A percentile compares a stretch with the other conserved stretches of the same genome.
These are phyloP conservation scores for Xylaria sp. DNA, from an alignment of 2,329 filamentous ascomycete genomes.

Conservation along the genomic window DNA sequence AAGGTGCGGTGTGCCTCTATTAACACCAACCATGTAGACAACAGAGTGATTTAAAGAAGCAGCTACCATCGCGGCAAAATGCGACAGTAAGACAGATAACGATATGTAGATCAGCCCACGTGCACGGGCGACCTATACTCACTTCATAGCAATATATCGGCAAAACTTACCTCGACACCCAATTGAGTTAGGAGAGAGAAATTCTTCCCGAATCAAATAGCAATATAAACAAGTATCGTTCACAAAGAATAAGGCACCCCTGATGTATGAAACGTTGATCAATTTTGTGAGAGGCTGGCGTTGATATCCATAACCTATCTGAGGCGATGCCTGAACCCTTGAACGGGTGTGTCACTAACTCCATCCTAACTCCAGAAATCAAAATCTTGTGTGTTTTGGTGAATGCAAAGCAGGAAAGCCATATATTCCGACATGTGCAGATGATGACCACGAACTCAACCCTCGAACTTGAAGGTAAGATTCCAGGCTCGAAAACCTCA, in stretches of 20 bases:
- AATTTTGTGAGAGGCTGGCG: neutral
- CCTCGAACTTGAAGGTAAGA: neutral
- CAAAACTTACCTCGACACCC: neutral
- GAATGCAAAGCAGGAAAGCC: neutral
- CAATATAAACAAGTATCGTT: neutral
- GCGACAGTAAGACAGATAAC: neutral
- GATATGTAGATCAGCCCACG: neutral
- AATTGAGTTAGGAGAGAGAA: neutral
- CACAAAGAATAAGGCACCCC: neutral
- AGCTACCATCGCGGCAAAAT: neutral
- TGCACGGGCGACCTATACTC: neutral
- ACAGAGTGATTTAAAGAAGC: neutral
- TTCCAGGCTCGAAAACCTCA: neutral
- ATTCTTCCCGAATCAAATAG: neutral
- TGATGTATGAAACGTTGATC: neutral
- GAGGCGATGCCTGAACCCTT: constrained; percentile 4
- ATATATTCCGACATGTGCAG: neutral
- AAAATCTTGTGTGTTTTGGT: neutral
- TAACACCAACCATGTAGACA: neutral
- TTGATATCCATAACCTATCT: neutral
- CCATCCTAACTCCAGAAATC: constrained; percentile 17
- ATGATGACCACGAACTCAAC: neutral
- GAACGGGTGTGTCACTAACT: neutral
- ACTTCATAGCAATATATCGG: neutral
- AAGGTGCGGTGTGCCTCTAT: neutral